A percentile compares a stretch with the other conserved stretches of the same genome.
These are phyloP conservation scores for Ophidiomyces ophidiicola DNA, from an alignment of 2,329 filamentous ascomycete genomes.

Conservation along the genomic window DNA sequence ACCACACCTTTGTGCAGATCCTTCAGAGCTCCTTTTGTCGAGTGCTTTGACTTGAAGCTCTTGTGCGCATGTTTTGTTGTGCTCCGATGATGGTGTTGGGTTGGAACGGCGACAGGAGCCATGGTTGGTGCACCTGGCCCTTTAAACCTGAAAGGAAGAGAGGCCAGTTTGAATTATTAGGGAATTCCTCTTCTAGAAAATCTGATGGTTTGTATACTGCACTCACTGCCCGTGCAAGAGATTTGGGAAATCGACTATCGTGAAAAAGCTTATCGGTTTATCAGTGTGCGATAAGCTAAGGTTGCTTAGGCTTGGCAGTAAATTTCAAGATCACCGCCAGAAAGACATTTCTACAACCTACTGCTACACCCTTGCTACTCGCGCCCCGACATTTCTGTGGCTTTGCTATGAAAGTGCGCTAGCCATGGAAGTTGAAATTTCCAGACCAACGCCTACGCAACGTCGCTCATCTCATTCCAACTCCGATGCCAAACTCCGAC, in stretches of 20 bases:
- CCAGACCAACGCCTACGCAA: constrained; percentile 13
- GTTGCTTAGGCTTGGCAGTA: constrained; percentile 28
- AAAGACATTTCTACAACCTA: background rate
- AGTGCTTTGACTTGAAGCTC: constrained; percentile 81
- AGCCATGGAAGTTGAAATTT: constrained; percentile 21
- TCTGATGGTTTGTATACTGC: background rate
- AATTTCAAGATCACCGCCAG: constrained; percentile 20
- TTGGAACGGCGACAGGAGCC: constrained; percentile 52
- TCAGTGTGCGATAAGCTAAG: constrained; percentile 10
- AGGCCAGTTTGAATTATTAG: constrained; percentile 17
- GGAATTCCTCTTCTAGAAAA: background rate
- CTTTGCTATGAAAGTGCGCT: background rate
- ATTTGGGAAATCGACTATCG: constrained; percentile 2
- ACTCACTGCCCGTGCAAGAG: background rate
- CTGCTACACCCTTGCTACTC: background rate
- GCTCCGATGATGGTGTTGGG: constrained; percentile 70
- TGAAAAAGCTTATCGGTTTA: constrained; percentile 11
- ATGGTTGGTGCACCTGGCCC: constrained; percentile 53
- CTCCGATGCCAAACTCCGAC: constrained; percentile 27
- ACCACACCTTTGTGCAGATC: constrained; percentile 68
- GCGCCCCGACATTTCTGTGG: too few species aligned
- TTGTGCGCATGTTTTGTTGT: constrained; percentile 86
- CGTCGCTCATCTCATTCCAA: background rate
- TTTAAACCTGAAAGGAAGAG: constrained; percentile 75
- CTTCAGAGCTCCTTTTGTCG: constrained; percentile 76